phyloP scores from a whole-genome alignment of 495 filamentous ascomycete genomes.

The Talaromyces liani region DNA sequence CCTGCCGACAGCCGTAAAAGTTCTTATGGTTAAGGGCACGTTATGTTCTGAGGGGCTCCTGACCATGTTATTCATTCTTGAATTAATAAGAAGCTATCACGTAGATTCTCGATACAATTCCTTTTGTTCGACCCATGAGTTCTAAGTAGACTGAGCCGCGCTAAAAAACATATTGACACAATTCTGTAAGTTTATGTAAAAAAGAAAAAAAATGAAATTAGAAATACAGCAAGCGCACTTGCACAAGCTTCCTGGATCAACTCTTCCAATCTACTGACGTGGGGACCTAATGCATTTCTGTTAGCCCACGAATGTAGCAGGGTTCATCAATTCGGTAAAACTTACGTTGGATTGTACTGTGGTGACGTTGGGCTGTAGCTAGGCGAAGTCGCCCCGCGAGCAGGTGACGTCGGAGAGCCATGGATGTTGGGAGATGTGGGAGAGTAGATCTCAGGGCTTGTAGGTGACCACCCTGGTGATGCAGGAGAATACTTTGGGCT shows the following conservation, averaged over 20 bases:
- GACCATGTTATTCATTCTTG: neutral
- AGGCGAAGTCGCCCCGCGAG: constrained; percentile 43
- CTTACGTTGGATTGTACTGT: constrained; percentile 40
- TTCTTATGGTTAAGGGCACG: neutral
- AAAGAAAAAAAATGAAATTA: constrained; percentile 22
- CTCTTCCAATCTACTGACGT: constrained; percentile 29
- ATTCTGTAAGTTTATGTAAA: constrained; percentile 30
- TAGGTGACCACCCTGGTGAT: constrained; percentile 56
- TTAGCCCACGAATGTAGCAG: neutral
- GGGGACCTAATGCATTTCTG: constrained; percentile 35
- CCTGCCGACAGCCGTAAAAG: neutral
- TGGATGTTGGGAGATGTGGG: constrained; percentile 68
- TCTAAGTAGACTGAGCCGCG: neutral
- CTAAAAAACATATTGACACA: constrained; percentile 34
- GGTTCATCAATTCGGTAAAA: neutral
- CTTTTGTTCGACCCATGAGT: neutral
- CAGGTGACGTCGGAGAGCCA: constrained; percentile 48
- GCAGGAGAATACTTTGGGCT: constrained; percentile 56
- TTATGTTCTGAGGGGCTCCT: neutral
- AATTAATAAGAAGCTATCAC: neutral
- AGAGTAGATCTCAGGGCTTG: constrained; percentile 64
- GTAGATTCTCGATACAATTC: neutral
- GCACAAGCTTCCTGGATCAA: neutral
- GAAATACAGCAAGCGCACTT: constrained; percentile 29
- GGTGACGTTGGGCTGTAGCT: constrained; percentile 52